Evolutionary conservation across 2,329 filamentous ascomycete species (phyloP), one percentile per base, ranked within the genome.

Genomic region (Penicillium fuscoglaucum): DNA sequence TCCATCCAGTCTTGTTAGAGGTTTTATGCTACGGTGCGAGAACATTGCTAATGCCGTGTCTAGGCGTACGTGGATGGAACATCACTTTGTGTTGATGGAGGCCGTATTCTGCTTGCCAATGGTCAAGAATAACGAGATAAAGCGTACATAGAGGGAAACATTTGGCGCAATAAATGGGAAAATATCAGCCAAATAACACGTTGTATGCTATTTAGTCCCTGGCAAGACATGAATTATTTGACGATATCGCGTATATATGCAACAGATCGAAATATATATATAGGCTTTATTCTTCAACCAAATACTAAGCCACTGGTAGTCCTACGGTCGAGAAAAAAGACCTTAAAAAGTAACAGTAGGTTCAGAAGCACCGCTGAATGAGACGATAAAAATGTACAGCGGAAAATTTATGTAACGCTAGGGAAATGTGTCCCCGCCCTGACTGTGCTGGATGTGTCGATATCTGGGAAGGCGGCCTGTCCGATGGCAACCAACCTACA

Each of bases 71-170:
- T 79, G 5, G 72, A 78, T 63, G 76, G 76, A 1, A 59, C 70
- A n/a, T 74, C 69, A 46, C 61, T 78, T 15, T 76, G 72, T 43
- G 68, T 79, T 15, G 76, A 79, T 65, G 76, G 76, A 2, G 76
- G 76, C 1, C 67, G 76, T 21, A 69, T 73, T 12, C 61, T 79
- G 8, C 66, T 78, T 54, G 76, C 76, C 8, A 78, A 78, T 63
- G 76, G 74, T 6, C 74, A 77, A 55, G 69, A 69, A 39, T 72
- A 41, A 24, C 35, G 8, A 7, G 17, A 17, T 24, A 29, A 28
- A 6, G 7, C 4, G 8, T 4, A 15, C 21, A n/a, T 1, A 26
- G 21, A 44, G 3, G 12, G 19, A 15, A 4, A 8, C 7, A n/a
- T 5, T 24, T 44, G 2, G n/a, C 7, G n/a, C 4, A 40, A 12